These are phyloP conservation scores for Wickerhamiella azyma DNA, from an alignment of 805 yeast genomes.

Conservation along the genomic window DNA sequence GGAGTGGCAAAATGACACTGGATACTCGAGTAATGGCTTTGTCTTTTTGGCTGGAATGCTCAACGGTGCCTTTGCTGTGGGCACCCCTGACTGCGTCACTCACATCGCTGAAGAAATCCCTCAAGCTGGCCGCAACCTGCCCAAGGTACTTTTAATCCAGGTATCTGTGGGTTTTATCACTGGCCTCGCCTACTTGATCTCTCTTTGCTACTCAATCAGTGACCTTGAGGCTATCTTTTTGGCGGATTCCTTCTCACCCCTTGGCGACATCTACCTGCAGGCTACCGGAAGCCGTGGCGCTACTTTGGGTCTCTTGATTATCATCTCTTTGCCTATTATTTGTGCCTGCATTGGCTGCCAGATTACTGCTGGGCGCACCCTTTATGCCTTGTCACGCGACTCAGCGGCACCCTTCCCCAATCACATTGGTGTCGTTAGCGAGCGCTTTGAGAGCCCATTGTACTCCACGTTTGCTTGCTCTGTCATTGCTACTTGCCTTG, in stretches of 20 bases:
- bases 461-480: constrained; percentile 46
- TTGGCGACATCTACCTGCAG: constrained; percentile 39
- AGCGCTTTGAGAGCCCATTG: constrained; percentile 51
- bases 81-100: constrained; percentile 10
- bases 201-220: constrained; percentile 35
- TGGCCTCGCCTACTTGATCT: constrained; percentile 42
- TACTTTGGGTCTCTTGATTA: constrained; percentile 29
- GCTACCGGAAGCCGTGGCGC: constrained; percentile 31
- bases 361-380: constrained; percentile 51
- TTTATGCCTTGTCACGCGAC: constrained; percentile 43
- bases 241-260: constrained; percentile 43
- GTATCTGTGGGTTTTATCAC: constrained; percentile 39
- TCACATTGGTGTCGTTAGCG: constrained; percentile 48
- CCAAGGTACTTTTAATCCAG: constrained; percentile 49
- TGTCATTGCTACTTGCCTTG: constrained; percentile 36
- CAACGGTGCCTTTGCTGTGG: neutral
- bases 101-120: constrained; percentile 56
- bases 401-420: constrained; percentile 33
- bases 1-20: neutral
- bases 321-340: constrained; percentile 49
- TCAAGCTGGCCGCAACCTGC: constrained; percentile 49
- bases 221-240: constrained; percentile 32
- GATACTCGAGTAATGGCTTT: neutral
- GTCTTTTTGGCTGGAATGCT: neutral
- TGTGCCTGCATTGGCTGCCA: constrained; percentile 48